Percentiles rank a stretch among this genome's conserved stretches.
Conservation (phyloP, 2,329 filamentous ascomycete species). For the Colletotrichum aenigma region DNA sequence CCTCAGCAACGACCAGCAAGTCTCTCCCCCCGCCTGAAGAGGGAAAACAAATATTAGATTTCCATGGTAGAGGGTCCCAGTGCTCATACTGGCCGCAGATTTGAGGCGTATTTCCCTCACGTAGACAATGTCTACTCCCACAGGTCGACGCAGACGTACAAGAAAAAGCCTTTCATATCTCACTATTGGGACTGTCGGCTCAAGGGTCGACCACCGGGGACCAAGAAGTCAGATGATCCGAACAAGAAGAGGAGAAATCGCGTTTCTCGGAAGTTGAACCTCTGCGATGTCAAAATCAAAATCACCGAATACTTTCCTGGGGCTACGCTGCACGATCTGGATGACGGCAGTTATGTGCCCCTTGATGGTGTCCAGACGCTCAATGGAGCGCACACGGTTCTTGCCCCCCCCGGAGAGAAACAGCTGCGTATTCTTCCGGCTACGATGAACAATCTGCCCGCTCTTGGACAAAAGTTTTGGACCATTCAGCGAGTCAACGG, state of each 20-base stretch:
- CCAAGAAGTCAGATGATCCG: constrained; percentile 79
- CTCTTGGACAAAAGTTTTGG: constrained; percentile 60
- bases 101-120: constrained; percentile 82
- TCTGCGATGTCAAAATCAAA: constrained; percentile 89
- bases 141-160: constrained; percentile 80
- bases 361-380: constrained; percentile 18
- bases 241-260: constrained; percentile 84
- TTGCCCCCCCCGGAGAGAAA: constrained; percentile 16
- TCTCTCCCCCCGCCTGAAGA: constrained; percentile 2
- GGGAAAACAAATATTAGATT: not conserved
- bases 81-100: constrained; percentile 50
- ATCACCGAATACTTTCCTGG: constrained; percentile 79
- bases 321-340: constrained; percentile 36
- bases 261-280: constrained; percentile 73
- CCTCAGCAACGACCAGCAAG: constrained; percentile 75
- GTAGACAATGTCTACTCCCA: constrained; percentile 87
- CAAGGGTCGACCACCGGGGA: constrained; percentile 79
- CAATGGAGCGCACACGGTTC: constrained; percentile 20
- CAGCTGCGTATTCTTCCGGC: constrained; percentile 23
- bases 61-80: not conserved
- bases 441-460: constrained; percentile 2
- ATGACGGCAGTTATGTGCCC: constrained; percentile 16
- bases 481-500: constrained; percentile 81
- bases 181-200: constrained; percentile 87
- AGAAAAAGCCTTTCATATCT: constrained; percentile 81